A percentile compares a stretch with the other conserved stretches of the same genome.
These are phyloP conservation scores for Talaromyces wortmannii DNA, from an alignment of 495 filamentous ascomycete species.

Conservation along the genomic window DNA sequence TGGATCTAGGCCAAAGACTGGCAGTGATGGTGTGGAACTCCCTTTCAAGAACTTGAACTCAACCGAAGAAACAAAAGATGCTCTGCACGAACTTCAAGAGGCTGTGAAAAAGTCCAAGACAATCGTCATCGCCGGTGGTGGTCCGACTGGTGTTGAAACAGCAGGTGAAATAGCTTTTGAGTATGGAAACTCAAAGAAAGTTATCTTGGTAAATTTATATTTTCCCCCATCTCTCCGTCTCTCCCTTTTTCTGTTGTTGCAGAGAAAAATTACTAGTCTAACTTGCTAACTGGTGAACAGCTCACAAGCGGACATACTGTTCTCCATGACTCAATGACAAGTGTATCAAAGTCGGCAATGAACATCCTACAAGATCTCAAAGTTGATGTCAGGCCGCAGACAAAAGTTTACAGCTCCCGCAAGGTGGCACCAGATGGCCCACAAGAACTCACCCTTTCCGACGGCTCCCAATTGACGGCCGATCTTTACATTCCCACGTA, in stretches of 20 bases:
- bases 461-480: slow-evolving; percentile 31
- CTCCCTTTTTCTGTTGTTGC: not conserved
- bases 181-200: slow-evolving; percentile 13
- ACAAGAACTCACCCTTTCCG: slow-evolving; percentile 29
- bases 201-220: not conserved
- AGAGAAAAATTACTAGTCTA: not conserved
- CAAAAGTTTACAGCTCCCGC: not conserved
- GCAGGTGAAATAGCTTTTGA: slow-evolving; percentile 36
- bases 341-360: slow-evolving; percentile 1
- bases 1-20: slow-evolving; percentile 21
- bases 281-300: not conserved
- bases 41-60: slow-evolving; percentile 27
- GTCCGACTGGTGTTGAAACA: slow-evolving; percentile 34
- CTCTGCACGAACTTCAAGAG: slow-evolving; percentile 24
- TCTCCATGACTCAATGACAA: not conserved
- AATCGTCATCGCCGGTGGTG: slow-evolving; percentile 38
- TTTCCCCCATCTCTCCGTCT: not conserved
- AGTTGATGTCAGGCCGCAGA: slow-evolving; percentile 2
- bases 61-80: slow-evolving; percentile 37
- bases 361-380: not conserved
- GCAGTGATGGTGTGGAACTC: slow-evolving; percentile 8
- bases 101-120: slow-evolving; percentile 27
- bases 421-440: not conserved
- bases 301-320: not conserved
- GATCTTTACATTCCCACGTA: slow-evolving; percentile 60